Conservation (phyloP, 2,329 filamentous ascomycete genomes). For the Colletotrichum incanum region DNA sequence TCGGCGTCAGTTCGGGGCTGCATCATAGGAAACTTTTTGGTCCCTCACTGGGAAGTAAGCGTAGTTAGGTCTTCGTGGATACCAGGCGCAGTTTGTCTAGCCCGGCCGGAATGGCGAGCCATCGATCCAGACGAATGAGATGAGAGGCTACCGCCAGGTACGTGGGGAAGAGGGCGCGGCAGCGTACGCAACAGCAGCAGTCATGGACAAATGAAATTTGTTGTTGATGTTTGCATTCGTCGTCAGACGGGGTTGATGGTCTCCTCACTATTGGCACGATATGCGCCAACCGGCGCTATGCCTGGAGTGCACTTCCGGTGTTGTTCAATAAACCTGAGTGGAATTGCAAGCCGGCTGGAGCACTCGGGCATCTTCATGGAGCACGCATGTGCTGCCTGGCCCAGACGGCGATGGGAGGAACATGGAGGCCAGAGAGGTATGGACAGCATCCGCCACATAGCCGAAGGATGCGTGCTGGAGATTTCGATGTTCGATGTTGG, state of each 20-base stretch:
- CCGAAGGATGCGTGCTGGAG: not conserved
- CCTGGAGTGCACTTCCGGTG: not conserved
- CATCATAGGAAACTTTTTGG: slow-evolving; percentile 3
- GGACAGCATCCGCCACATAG: not conserved
- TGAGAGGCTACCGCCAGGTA: not conserved
- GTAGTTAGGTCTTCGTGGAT: slow-evolving; percentile 7
- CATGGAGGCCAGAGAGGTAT: not conserved
- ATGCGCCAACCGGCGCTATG: slow-evolving; percentile 12
- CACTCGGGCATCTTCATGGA: not conserved
- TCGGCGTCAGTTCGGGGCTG: slow-evolving; percentile 11
- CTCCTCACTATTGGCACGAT: not conserved
- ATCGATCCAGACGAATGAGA: slow-evolving; percentile 30
- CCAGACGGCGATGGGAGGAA: not conserved
- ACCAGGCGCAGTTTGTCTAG: slow-evolving; percentile 12
- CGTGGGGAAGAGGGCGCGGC: slow-evolving; percentile 24
- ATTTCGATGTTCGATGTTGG: not conserved
- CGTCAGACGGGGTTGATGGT: not conserved
- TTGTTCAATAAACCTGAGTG: not conserved
- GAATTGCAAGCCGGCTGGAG: not conserved
- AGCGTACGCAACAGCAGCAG: slow-evolving; percentile 22
- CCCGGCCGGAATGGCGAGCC: slow-evolving; percentile 30
- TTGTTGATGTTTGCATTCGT: slow-evolving; percentile 32
- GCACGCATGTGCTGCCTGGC: not conserved
- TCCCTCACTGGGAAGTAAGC: slow-evolving; percentile 8
- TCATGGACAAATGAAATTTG: slow-evolving; percentile 21